Base-by-base conservation (phyloP, 176 grass and related monocot genomes). In the Zoysia japonica region DNA sequence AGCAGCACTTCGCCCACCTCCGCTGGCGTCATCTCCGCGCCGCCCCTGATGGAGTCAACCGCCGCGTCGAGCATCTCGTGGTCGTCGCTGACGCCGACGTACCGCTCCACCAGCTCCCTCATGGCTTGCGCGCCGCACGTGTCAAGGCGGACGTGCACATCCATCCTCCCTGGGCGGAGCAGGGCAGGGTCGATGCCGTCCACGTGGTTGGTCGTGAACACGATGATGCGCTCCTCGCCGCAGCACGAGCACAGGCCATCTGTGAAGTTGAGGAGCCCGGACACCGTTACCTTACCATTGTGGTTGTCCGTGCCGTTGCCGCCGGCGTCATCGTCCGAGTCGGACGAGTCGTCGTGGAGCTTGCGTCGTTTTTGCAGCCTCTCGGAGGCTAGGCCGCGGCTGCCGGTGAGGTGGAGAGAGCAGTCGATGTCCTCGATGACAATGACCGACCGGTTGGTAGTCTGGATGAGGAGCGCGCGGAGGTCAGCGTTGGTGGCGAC, bases 341-440 rank as follows among this genome's bases (percentile, higher is more conserved):
- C 90, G n/a, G 83, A 0, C 28, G 74, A 85, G 50, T 94, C 88
- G 70, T 28, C 28, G 0, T 85, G 86, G 11, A 82, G 60, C 61
- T 83, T 85, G 64, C 75, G 77, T 61, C 87, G 77, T 39, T 88
- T 92, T 39, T 74, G 77, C 19, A 77, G 66, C 40, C 49, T 90
- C 16, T 67, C 90, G 61, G 90, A 52, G 46, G 71, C 60, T 11
- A 70, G 55, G 15, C 61, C 80, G 72, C 94, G 94, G 77, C 92
- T 88, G 20, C 88, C 90, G 17, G 88, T 93, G 75, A 98, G 85
- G 81, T 98, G 88, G 76, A 98, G 96, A 8, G 96, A 98, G 80
- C 96, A 98, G 76, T 98, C 92, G 19, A 99, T 99, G 79, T 99
- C 96, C 86, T 99, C 92, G 70, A 99, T 95, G 63, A 99, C 92